Percentiles rank a stretch among this genome's conserved stretches.
Conservation (phyloP, 73 alveolate species). For the Uronychia setigera region DNA sequence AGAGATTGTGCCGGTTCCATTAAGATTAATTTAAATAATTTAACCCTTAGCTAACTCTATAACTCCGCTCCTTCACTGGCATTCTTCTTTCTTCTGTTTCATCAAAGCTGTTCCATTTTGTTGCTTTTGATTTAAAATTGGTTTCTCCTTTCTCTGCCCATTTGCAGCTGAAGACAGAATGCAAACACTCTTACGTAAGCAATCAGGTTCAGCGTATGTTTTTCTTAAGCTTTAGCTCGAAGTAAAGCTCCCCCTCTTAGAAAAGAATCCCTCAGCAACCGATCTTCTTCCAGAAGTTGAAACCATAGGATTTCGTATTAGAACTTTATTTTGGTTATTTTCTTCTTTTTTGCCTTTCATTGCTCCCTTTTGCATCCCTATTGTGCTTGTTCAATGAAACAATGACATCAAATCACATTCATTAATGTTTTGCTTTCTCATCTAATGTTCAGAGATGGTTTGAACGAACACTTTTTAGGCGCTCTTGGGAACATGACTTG, state of each 20-base stretch:
- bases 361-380: background rate
- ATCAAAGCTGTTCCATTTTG: background rate
- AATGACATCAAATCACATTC: background rate
- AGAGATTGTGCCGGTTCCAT: background rate
- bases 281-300: too few species aligned
- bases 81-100: background rate
- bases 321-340: background rate
- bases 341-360: background rate
- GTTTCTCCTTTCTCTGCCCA: background rate
- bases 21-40: too few species aligned
- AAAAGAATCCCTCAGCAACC: background rate
- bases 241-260: background rate
- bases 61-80: background rate
- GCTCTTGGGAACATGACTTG: too few species aligned
- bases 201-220: too few species aligned
- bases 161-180: too few species aligned
- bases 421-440: background rate
- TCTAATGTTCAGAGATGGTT: background rate
- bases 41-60: background rate
- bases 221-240: background rate
- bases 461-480: background rate
- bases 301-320: background rate
- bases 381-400: background rate
- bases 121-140: background rate
- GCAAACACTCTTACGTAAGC: too few species aligned